These are phyloP conservation scores for Pseudoperonospora humuli DNA, from an alignment of 352 stramenopile species.

Conservation along the genomic window DNA sequence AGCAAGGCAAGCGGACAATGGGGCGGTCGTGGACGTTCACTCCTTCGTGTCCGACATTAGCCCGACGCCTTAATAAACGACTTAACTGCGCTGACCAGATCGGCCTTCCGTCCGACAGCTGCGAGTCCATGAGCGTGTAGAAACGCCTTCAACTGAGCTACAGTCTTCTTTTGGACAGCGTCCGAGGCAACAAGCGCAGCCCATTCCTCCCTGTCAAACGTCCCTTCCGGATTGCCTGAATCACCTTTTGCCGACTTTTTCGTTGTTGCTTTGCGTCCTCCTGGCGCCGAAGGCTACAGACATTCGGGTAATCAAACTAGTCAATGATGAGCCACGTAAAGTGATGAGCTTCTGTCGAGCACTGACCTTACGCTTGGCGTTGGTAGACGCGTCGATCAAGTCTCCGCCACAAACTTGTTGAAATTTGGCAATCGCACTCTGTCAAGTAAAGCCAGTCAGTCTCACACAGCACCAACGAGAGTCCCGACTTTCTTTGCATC, in stretches of 20 bases:
- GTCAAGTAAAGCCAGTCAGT: background rate
- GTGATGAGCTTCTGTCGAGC: background rate
- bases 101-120: slow-evolving; percentile 46
- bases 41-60: slow-evolving; percentile 17
- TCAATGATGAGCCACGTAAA: no score
- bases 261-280: slow-evolving; percentile 16
- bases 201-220: slow-evolving; percentile 48
- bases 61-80: slow-evolving; percentile 33
- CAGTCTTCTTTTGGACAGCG: slow-evolving; percentile 63
- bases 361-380: slow-evolving; percentile 45
- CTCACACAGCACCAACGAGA: background rate
- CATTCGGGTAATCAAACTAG: background rate
- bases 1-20: no score
- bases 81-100: slow-evolving; percentile 47
- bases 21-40: no score
- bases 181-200: slow-evolving; percentile 32
- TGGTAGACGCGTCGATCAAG: slow-evolving; percentile 35
- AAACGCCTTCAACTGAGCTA: slow-evolving; percentile 64
- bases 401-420: slow-evolving; percentile 42
- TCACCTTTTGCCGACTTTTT: slow-evolving; percentile 38
- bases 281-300: slow-evolving; percentile 20
- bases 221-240: slow-evolving; percentile 22
- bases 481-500: background rate
- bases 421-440: slow-evolving; percentile 45
- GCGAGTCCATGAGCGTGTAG: slow-evolving; percentile 38